Conservation (phyloP, 2,329 filamentous ascomycete genomes). For the Chaetoscypha palmicola region DNA sequence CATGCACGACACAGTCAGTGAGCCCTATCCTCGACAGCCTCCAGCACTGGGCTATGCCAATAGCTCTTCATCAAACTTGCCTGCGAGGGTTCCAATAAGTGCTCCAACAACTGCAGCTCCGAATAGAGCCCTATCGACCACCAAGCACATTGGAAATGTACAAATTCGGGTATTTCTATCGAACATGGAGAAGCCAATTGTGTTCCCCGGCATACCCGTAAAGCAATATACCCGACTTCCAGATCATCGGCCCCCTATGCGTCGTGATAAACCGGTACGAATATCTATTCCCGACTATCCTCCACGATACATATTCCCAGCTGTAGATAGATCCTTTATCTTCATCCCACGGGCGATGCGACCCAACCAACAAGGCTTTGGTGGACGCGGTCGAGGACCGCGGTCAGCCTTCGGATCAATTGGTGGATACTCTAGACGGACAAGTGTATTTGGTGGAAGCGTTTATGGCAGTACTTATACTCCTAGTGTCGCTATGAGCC, state of each 20-base stretch:
- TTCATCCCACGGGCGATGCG: constrained; percentile 93
- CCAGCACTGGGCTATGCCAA: constrained; percentile 20
- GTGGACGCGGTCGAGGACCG: constrained; percentile 57
- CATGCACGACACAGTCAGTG: constrained; percentile 69
- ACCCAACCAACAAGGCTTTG: constrained; percentile 79
- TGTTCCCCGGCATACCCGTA: constrained; percentile 69
- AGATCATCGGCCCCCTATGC: constrained; percentile 86
- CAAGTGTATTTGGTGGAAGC: constrained; percentile 71
- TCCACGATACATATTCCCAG: constrained; percentile 86
- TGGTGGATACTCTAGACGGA: constrained; percentile 65
- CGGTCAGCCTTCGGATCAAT: constrained; percentile 63
- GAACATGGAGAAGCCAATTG: constrained; percentile 62
- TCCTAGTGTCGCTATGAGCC: constrained; percentile 80
- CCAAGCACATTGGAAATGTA: constrained; percentile 75
- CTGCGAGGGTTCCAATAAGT: constrained; percentile 23
- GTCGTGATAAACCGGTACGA: constrained; percentile 91
- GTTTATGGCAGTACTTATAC: constrained; percentile 69
- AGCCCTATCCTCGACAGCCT: constrained; percentile 32
- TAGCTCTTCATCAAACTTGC: constrained; percentile 34
- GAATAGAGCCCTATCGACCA: constrained; percentile 74
- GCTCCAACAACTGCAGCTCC: constrained; percentile 56
- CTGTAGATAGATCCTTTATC: constrained; percentile 86
- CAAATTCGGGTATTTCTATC: constrained; percentile 77
- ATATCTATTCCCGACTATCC: constrained; percentile 77
- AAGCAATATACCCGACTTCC: constrained; percentile 92